Evolutionary conservation across 1,284 basidiomycete genomes (phyloP).

Genomic region (Malassezia brasiliensis): DNA sequence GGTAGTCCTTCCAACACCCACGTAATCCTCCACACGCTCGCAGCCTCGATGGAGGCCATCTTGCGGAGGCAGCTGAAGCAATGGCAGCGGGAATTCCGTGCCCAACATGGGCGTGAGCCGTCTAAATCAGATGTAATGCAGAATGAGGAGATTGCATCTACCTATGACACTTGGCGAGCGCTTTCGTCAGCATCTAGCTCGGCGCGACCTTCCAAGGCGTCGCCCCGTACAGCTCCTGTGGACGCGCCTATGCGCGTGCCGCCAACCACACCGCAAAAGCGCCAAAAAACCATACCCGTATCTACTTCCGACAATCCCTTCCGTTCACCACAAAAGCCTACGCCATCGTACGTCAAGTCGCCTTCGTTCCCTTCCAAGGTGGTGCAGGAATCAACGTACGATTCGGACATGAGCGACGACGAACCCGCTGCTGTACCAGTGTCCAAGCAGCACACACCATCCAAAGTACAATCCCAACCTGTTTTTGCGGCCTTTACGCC

Average conservation of each 20-base stretch:
- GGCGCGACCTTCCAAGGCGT: neutral
- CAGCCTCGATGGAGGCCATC: conserved; percentile 14
- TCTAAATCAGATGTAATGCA: conserved; percentile 12
- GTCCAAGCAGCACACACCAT: conserved; percentile 1
- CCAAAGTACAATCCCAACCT: neutral
- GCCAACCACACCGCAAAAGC: conserved; percentile 10
- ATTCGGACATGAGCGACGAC: conserved; percentile 17
- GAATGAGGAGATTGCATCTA: conserved; percentile 11
- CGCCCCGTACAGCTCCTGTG: neutral
- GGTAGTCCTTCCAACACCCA: conserved; percentile 1
- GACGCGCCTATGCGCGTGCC: neutral
- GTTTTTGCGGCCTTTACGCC: conserved; percentile 4
- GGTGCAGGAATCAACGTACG: neutral
- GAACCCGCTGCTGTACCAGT: neutral
- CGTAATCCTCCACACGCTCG: conserved; percentile 7
- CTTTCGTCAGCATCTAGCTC: neutral
- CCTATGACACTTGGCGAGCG: conserved; percentile 18
- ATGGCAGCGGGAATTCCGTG: conserved; percentile 15
- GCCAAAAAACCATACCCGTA: neutral
- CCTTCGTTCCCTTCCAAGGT: conserved; percentile 1
- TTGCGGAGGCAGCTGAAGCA: conserved; percentile 17
- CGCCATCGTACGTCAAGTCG: neutral
- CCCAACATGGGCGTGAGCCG: conserved; percentile 14
- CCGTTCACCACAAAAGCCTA: conserved; percentile 12
- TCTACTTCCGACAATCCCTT: conserved; percentile 14